Evolutionary conservation across 129 eudicot species (phyloP).

Genomic region (Arctium minus): DNA sequence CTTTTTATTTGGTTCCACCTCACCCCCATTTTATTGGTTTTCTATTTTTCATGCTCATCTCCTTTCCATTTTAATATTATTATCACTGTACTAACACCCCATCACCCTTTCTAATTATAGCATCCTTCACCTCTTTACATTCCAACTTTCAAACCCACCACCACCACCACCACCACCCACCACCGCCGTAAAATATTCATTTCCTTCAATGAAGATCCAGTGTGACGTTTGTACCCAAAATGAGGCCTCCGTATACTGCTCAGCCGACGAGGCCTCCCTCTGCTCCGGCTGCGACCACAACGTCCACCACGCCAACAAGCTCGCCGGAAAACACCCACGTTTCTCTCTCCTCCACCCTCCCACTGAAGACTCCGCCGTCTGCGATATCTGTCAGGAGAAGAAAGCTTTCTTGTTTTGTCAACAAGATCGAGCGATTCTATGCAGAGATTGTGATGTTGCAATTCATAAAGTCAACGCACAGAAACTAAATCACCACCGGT

Average conservation of each 20-base stretch:
- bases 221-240: constrained; percentile 80
- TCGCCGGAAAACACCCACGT: constrained; percentile 90
- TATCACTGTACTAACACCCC: constrained; percentile 3
- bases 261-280: constrained; percentile 86
- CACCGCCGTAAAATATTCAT: not conserved
- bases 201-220: constrained; percentile 67
- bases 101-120: constrained; percentile 17
- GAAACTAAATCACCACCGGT: constrained; percentile 57
- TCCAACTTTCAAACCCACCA: not conserved
- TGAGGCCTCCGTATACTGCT: constrained; percentile 63
- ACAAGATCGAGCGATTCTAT: constrained; percentile 70
- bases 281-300: constrained; percentile 80
- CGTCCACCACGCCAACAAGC: constrained; percentile 94
- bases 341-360: constrained; percentile 77
- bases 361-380: constrained; percentile 41
- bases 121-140: constrained; percentile 8
- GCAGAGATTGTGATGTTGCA: constrained; percentile 62
- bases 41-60: constrained; percentile 20
- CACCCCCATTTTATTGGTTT: constrained; percentile 4
- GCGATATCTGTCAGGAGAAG: constrained; percentile 76
- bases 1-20: constrained; percentile 20
- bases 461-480: constrained; percentile 77
- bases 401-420: constrained; percentile 76
- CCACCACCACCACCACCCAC: not conserved
- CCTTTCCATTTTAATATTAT: constrained; percentile 12